Base-by-base conservation (phyloP, 371 early-diverging fungal species). In the Umbelopsis sp. region DNA sequence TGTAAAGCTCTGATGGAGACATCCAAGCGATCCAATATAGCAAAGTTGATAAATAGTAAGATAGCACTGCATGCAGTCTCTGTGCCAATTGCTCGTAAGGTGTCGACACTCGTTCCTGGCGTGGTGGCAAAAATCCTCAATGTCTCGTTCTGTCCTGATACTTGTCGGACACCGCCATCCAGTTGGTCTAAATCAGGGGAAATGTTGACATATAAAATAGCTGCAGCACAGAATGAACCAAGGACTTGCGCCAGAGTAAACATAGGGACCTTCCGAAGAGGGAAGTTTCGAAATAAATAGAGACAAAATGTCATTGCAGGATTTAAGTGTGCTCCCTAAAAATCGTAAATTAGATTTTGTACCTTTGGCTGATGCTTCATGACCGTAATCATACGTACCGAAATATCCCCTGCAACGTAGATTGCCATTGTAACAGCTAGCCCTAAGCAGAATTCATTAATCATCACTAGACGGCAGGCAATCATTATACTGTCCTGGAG, bases 51-150 rank as follows among this genome's bases (percentile, higher is more conserved):
- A 32, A 94, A 76, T 44, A 89, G 53, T 35, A 96, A 79, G 29
- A 94, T 68, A 12, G 90, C 90, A 6, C 95, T 94, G 46, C 90
- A 92, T 69, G 94, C 72, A 46, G 90, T 78, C 80, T 96, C 96
- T n/a, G 89, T 86, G 45, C 87, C 80, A 70, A 90, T 86, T 1
- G 92, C 91, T 44, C 85, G 79, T 14, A 74, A 70, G 51, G 82
- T 82, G 63, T 86, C 80, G 53, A 91, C 87, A 63, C 18, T 18
- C 18, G 75, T 67, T 64, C 76, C 82, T 11, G 91, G 89, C 64
- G 84, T 87, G 1, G 92, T 91, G 70, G 86, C 80, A 74, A 92
- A 92, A 65, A 94, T 89, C 29, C 87, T 87, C 35, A 87, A 90
- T 1, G 94, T 92, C 4, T 80, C 79, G 10, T 73, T 67, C 16